Base-by-base conservation (phyloP, 176 grass and related monocot genomes). In the Pontederia crassipes region DNA sequence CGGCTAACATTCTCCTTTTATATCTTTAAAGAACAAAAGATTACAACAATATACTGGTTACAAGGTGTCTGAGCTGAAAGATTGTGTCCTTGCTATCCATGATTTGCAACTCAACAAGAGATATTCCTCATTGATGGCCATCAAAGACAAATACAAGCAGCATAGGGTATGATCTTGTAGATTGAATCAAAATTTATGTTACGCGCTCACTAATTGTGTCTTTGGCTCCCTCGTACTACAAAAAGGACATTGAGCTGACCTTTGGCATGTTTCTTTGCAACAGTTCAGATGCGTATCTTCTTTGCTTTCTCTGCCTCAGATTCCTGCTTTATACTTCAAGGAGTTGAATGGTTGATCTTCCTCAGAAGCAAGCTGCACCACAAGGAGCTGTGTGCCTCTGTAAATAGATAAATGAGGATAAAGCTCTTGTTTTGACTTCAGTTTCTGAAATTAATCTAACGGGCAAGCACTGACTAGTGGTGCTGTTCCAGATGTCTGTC, bases 71-170 rank as follows among this genome's bases (percentile, higher is more conserved):
- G 88, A 98, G 61, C 72, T 98, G 12, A 98, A 98, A 74, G 84
- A 86, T 55, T 93, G 94, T 49, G 66, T 86, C 8, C 52, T 9
- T 29, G 68, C 72, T 16, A 68, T 98, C 48, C 84, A 89, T 77
- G 85, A 86, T 8, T 78, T 98, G 70, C 94, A 98, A 73, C 79
- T 92, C 52, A 81, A 64, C 28, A 86, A 64, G 54, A 98, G 74
- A 71, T 69, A 67, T 26, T 29, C 77, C 53, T 71, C 52, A 8
- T 66, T 85, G 49, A 55, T n/a, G 0, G 84, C 88, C 49, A 77
- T 93, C 62, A 78, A 82, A 29, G 88, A 89, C 2, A 98, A 98
- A 74, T 98, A 92, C 77, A 98, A 81, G 79, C 81, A 85, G 28
- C 88, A 89, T 54, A 89, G 69, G 77, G 94, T 93, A 81, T 75